These are phyloP conservation scores for Trypanosomatidae sp. DNA, from an alignment of 208 protist species.

Conservation along the genomic window DNA sequence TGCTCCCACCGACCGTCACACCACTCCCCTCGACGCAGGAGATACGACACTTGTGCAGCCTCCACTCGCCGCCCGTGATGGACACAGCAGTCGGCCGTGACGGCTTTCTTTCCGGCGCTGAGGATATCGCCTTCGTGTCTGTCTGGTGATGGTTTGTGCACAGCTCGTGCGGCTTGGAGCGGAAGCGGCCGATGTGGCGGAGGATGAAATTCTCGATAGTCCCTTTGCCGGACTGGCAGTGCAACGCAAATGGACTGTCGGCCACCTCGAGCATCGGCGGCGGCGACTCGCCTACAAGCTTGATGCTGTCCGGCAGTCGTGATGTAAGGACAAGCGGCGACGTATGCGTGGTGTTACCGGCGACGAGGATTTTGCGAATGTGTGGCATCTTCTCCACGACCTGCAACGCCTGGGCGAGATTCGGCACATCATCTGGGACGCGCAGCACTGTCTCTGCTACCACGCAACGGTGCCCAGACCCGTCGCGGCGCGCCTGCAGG, in stretches of 20 bases:
- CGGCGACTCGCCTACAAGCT: constrained; percentile 67
- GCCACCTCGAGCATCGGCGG: constrained; percentile 67
- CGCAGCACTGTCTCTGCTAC: constrained; percentile 38
- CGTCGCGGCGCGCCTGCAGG: constrained; percentile 9
- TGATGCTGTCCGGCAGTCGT: constrained; percentile 61
- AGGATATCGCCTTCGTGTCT: neutral
- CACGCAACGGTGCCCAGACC: constrained; percentile 9
- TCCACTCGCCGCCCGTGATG: constrained; percentile 74
- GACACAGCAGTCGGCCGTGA: constrained; percentile 60
- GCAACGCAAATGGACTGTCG: constrained; percentile 46
- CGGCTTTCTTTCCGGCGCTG: constrained; percentile 33
- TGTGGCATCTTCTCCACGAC: constrained; percentile 46
- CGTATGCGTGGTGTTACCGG: constrained; percentile 46
- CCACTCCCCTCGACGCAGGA: constrained; percentile 72
- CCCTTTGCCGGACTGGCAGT: constrained; percentile 60
- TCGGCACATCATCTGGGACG: constrained; percentile 63
- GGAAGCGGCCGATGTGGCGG: constrained; percentile 47
- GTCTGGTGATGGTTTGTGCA: constrained; percentile 5
- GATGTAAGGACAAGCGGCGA: constrained; percentile 48
- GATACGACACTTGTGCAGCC: constrained; percentile 67
- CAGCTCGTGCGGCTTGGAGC: constrained; percentile 11
- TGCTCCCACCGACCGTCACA: constrained; percentile 40
- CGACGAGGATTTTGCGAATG: constrained; percentile 64
- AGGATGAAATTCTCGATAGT: constrained; percentile 80
- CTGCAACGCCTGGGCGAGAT: constrained; percentile 42